Conservation (phyloP, 176 grass and related monocot species). For the Oryza meridionalis region DNA sequence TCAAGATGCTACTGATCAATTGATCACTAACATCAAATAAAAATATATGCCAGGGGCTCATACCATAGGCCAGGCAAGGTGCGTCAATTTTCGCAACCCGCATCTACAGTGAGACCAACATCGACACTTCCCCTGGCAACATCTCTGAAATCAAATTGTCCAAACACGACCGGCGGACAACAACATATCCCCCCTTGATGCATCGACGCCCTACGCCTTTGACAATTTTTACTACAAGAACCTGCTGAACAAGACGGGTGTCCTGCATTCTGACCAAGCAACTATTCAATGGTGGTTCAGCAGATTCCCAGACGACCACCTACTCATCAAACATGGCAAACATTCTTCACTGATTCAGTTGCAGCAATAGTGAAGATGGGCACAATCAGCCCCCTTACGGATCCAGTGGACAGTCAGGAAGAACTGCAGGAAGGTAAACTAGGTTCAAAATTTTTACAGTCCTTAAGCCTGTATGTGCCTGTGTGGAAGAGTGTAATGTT, state of each 20-base stretch:
- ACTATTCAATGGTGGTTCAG: conserved; percentile 51
- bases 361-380: conserved; percentile 62
- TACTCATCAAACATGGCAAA: conserved; percentile 30
- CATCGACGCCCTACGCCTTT: conserved; percentile 24
- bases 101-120: conserved; percentile 61
- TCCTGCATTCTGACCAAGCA: conserved; percentile 68
- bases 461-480: no score
- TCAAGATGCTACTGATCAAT: background rate
- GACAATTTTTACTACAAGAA: conserved; percentile 56
- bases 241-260: conserved; percentile 43
- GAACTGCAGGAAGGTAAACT: background rate
- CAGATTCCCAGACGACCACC: conserved; percentile 31
- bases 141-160: conserved; percentile 51
- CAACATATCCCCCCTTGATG: conserved; percentile 61
- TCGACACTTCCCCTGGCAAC: conserved; percentile 43
- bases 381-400: conserved; percentile 56
- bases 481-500: background rate
- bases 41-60: conserved; percentile 35
- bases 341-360: conserved; percentile 39
- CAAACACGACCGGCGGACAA: conserved; percentile 49
- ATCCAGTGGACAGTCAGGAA: conserved; percentile 52
- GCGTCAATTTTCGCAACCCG: conserved; percentile 42
- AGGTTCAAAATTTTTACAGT: conserved; percentile 14
- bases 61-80: conserved; percentile 63
- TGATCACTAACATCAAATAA: background rate